These are phyloP conservation scores for Penicillium argentinense DNA, from an alignment of 495 filamentous ascomycete genomes.

Conservation along the genomic window DNA sequence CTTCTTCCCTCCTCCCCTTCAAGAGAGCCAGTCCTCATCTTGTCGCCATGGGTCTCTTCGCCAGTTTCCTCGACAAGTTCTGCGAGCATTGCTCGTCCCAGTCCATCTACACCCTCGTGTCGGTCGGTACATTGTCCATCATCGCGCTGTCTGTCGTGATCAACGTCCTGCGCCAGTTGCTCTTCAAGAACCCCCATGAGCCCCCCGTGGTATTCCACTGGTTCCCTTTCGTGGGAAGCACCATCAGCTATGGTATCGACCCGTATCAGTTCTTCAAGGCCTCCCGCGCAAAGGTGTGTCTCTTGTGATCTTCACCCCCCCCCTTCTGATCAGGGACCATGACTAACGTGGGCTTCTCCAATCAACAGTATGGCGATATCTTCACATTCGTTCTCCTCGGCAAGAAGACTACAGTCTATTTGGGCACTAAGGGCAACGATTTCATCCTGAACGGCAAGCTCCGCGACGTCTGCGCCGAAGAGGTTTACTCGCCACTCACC, in stretches of 20 bases:
- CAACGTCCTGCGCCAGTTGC: slow-evolving; percentile 69
- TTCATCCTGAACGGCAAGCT: slow-evolving; percentile 64
- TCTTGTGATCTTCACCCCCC: not conserved
- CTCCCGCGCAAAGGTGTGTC: slow-evolving; percentile 52
- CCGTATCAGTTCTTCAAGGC: slow-evolving; percentile 61
- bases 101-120: slow-evolving; percentile 32
- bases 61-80: slow-evolving; percentile 34
- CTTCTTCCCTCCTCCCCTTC: slow-evolving; percentile 9
- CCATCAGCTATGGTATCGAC: slow-evolving; percentile 64
- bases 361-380: slow-evolving; percentile 59
- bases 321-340: not conserved
- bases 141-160: slow-evolving; percentile 40
- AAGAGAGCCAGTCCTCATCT: not conserved
- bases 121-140: slow-evolving; percentile 29
- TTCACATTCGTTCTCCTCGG: slow-evolving; percentile 66
- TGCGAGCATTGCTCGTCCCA: slow-evolving; percentile 42
- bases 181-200: slow-evolving; percentile 65
- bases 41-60: slow-evolving; percentile 39
- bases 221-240: slow-evolving; percentile 62
- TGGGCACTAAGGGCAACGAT: slow-evolving; percentile 62
- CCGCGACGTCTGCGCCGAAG: slow-evolving; percentile 62
- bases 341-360: slow-evolving; percentile 10
- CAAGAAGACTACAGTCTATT: slow-evolving; percentile 60
- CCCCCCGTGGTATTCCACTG: slow-evolving; percentile 66
- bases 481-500: slow-evolving; percentile 60